Evolutionary conservation across 2,329 filamentous ascomycete genomes (phyloP), one percentile per base, ranked within the genome.

Genomic region (Penicillium occitanis): DNA sequence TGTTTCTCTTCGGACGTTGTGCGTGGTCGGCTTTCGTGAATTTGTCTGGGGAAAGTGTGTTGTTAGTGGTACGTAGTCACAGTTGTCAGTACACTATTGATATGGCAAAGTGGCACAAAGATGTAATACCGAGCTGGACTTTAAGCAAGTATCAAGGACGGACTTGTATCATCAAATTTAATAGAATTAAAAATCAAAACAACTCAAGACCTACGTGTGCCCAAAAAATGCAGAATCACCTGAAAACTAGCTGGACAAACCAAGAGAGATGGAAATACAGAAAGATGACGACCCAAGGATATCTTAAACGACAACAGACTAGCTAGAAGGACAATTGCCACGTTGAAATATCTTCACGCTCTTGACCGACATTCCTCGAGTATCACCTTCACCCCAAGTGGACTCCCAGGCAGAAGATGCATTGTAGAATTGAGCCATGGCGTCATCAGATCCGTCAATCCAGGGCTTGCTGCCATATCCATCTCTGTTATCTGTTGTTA

Each of bases 371-470:
- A 66, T 48, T 14, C 64, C 64, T 42, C 64, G 59, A 13, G n/a
- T 44, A 51, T 63, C 51, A 1, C 64, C 64, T 17, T 35, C 59
- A 1, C 64, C 64, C 64, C 64, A 66, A 42, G 64, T 66, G 2
- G 59, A 48, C 19, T 62, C 58, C 64, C 64, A 66, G 22, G 64
- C 64, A 10, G 48, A 51, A 11, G 64, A 66, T 17, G 59, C 50
- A 53, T 66, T 66, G 22, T 62, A 66, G 53, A 66, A 66, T 28
- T 66, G 59, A n/a, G 55, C 51, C 64, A 66, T 59, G 3, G 51
- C 51, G 19, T 51, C 58, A 25, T 13, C 50, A 2, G 64, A 66
- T 8, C 8, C 7, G 22, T 66, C 64, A 22, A 66, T 40, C 64
- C 64, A 66, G n/a, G 64, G 64, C 25, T 66, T 66, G 51, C 55